A percentile compares a stretch with the other conserved stretches of the same genome.
These are phyloP conservation scores for Pyricularia pennisetigena DNA, from an alignment of 2,329 filamentous ascomycete genomes.

Conservation along the genomic window DNA sequence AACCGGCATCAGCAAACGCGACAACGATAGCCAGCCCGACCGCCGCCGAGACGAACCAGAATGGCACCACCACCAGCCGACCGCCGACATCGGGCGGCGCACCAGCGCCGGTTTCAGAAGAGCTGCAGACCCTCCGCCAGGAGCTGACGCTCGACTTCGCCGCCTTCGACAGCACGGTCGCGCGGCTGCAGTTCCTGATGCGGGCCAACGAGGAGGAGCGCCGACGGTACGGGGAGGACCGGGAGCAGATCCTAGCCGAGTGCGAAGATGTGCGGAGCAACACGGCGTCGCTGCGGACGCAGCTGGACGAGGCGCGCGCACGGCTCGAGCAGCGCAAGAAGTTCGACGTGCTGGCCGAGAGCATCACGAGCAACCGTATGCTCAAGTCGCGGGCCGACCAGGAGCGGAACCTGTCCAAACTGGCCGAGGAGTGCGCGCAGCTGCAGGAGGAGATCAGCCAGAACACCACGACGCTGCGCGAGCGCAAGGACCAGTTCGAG, in stretches of 20 bases:
- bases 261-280: slow-evolving; percentile 69
- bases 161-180: slow-evolving; percentile 75
- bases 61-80: neutral
- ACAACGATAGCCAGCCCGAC: slow-evolving; percentile 31
- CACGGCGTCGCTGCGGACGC: slow-evolving; percentile 60
- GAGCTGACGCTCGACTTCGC: slow-evolving; percentile 84
- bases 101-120: slow-evolving; percentile 11
- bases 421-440: slow-evolving; percentile 81
- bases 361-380: slow-evolving; percentile 72
- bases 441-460: slow-evolving; percentile 75
- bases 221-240: slow-evolving; percentile 72
- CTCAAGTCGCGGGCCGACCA: slow-evolving; percentile 81
- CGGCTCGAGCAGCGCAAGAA: slow-evolving; percentile 70
- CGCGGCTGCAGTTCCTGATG: slow-evolving; percentile 78
- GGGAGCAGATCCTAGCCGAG: slow-evolving; percentile 66
- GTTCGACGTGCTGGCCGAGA: slow-evolving; percentile 81
- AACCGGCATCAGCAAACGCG: neutral
- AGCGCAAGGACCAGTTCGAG: slow-evolving; percentile 78
- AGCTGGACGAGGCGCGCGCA: slow-evolving; percentile 66
- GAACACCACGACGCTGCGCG: slow-evolving; percentile 75
- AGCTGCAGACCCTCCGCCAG: slow-evolving; percentile 63
- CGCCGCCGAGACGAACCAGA: slow-evolving; percentile 23
- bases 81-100: slow-evolving; percentile 4
- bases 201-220: slow-evolving; percentile 77
- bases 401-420: slow-evolving; percentile 62